Percentiles rank a stretch among this genome's conserved stretches.
Evolutionary conservation across 306 rosid genomes (phyloP).

Genomic region (Albizia julibrissin): DNA sequence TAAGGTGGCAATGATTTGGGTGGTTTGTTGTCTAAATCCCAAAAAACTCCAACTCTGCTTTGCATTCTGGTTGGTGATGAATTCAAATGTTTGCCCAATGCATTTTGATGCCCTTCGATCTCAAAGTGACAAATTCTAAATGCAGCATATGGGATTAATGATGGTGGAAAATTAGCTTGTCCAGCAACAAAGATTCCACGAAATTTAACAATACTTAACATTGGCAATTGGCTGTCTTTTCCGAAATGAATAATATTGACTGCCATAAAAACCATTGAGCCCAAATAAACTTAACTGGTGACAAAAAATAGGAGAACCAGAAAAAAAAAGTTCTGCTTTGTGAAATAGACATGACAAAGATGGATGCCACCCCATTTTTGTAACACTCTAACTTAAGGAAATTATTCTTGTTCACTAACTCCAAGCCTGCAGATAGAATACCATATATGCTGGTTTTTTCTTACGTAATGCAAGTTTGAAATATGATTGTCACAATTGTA

Average conservation of each 20-base stretch:
- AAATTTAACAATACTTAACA: neutral
- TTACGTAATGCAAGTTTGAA: neutral
- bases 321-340: neutral
- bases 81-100: constrained; percentile 18
- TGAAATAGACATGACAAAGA: neutral
- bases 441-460: neutral
- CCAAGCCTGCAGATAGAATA: neutral
- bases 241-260: neutral
- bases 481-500: neutral
- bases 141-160: neutral
- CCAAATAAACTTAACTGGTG: constrained; percentile 7
- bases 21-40: constrained; percentile 88
- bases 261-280: constrained; percentile 7
- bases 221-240: neutral
- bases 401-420: neutral
- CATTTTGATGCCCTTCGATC: constrained; percentile 22
- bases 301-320: neutral
- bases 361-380: neutral
- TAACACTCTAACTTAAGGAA: neutral
- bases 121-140: constrained; percentile 38
- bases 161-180: neutral
- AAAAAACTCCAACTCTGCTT: constrained; percentile 67
- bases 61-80: constrained; percentile 26
- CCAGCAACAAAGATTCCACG: neutral
- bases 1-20: constrained; percentile 70